Base-by-base conservation (phyloP, 2,329 filamentous ascomycete genomes). In the Aaosphaeria pasadenensis region DNA sequence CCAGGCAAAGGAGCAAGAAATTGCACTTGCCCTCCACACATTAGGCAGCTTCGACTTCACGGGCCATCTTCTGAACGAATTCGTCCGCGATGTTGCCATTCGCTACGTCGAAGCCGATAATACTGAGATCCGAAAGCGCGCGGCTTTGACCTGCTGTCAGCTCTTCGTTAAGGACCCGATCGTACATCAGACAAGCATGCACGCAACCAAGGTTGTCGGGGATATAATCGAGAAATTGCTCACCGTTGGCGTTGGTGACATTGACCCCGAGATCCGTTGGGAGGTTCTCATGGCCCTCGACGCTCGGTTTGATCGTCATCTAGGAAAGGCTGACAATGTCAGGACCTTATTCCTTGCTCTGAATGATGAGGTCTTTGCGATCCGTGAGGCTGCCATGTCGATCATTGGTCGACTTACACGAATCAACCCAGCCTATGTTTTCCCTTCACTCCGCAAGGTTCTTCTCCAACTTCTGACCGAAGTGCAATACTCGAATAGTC, bases 71-170 rank as follows among this genome's bases (percentile, higher is more conserved):
- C 76, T 99, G 11, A 99, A 99, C 62, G 95, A 99, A 67, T 99
- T 99, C 59, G 94, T 99, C 30, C 88, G 94, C 28, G 94, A 99
- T 66, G 94, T 99, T 43, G 94, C 95, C 4, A 95, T 99, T 64
- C 94, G 92, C 68, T 99, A 96, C 60, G 92, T 99, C 39, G 92
- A 99, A 59, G 94, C 95, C 54, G 92, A 97, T 58, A 95, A 96
- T 60, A 81, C 90, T 0, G 89, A 95, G 55, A 96, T 96, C 44
- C 85, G 94, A 50, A 92, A 96, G 71, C 94, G 94, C 11, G 92
- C 94, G 2, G 91, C 94, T 11, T 78, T 99, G 52, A 99, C 95
- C 5, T 97, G 94, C 72, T 99, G 95, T 65, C 95, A 99, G 69
- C 82, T 99, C 41, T 97, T 97, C 64, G 89, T 97, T 41, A 86